phyloP scores from a whole-genome alignment of 805 yeast species.

The Kuraishia ogatae region DNA sequence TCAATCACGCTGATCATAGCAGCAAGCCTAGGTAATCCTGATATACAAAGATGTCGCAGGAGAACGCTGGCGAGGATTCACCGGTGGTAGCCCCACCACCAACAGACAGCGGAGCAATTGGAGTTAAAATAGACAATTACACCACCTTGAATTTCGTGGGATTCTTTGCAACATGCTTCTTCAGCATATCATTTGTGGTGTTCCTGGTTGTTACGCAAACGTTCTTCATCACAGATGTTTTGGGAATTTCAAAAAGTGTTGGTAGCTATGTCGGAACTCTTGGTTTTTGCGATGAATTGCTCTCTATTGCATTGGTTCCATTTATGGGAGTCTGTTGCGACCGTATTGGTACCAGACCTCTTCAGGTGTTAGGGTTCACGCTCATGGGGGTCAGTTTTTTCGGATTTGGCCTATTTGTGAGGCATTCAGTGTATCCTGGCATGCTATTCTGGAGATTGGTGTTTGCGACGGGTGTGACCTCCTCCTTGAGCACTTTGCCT shows the following conservation, averaged over 20 bases:
- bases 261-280: slow-evolving; percentile 41
- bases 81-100: neutral
- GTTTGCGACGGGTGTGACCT: slow-evolving; percentile 55
- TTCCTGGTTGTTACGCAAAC: slow-evolving; percentile 22
- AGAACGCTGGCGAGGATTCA: neutral
- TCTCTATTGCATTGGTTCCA: slow-evolving; percentile 46
- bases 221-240: slow-evolving; percentile 22
- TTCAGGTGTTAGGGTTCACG: slow-evolving; percentile 39
- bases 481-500: slow-evolving; percentile 34
- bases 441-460: slow-evolving; percentile 41
- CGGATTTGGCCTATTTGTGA: slow-evolving; percentile 38
- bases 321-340: slow-evolving; percentile 57
- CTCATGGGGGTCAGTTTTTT: slow-evolving; percentile 36
- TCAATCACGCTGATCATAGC: too few relatives aligned
- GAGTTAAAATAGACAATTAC: slow-evolving; percentile 11
- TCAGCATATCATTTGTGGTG: slow-evolving; percentile 17
- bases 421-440: slow-evolving; percentile 34
- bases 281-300: slow-evolving; percentile 52
- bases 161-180: slow-evolving; percentile 14
- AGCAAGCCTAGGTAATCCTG: too few relatives aligned
- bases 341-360: slow-evolving; percentile 49
- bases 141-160: slow-evolving; percentile 16
- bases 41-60: neutral
- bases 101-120: neutral
- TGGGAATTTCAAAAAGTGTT: slow-evolving; percentile 17